phyloP scores from a whole-genome alignment of 305 asterid species.

The Fraxinus platypoda region DNA sequence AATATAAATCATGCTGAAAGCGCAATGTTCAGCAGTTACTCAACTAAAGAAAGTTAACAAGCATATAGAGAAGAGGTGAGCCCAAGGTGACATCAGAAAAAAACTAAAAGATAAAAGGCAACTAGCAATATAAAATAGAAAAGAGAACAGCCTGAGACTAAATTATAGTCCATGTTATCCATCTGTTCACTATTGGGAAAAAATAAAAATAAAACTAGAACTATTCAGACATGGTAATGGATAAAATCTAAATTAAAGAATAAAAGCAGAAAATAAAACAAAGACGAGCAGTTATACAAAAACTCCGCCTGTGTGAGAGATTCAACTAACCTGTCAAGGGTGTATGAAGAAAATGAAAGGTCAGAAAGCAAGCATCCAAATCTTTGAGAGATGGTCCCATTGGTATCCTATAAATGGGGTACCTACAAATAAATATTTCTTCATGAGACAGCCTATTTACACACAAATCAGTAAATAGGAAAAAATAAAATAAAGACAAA shows the following conservation, averaged over 20 bases:
- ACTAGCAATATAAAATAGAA: background rate
- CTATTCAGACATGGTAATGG: background rate
- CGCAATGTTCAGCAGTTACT: background rate
- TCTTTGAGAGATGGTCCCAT: constrained; percentile 45
- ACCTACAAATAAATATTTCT: constrained; percentile 30
- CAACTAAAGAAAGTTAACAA: background rate
- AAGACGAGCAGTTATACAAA: background rate
- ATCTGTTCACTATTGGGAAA: background rate
- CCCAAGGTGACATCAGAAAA: constrained; percentile 1
- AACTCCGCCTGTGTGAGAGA: background rate
- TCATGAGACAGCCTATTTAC: background rate
- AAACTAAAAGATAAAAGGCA: background rate
- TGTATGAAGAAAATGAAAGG: constrained; percentile 49
- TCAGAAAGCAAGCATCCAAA: constrained; percentile 52
- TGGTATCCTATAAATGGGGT: constrained; percentile 56
- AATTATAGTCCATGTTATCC: background rate
- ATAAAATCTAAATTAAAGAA: background rate
- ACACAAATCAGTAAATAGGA: background rate
- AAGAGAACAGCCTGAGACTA: background rate
- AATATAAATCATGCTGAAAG: background rate
- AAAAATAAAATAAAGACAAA: background rate
- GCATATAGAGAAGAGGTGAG: background rate
- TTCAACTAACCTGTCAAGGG: constrained; percentile 32
- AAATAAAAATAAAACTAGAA: background rate
- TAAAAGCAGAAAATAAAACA: background rate